Evolutionary conservation across 306 rosid genomes (phyloP).

Genomic region (Casuarina glauca): DNA sequence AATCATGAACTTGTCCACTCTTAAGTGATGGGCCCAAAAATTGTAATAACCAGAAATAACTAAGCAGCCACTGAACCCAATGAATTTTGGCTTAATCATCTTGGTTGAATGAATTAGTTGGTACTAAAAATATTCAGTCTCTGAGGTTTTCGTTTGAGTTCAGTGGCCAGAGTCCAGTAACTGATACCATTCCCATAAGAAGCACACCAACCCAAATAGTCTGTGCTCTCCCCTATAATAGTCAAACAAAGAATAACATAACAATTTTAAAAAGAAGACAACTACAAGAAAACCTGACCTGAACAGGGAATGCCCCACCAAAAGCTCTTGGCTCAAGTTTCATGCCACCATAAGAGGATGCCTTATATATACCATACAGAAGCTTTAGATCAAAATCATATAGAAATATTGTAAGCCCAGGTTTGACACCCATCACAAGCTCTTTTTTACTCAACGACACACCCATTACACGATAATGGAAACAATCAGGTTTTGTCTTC

Average conservation of each 20-base stretch:
- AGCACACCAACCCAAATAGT: no score
- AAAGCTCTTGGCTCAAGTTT: conserved; percentile 89
- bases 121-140: no score
- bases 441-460: conserved; percentile 64
- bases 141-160: no score
- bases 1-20: no score
- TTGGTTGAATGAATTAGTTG: no score
- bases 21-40: no score
- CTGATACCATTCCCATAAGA: no score
- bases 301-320: conserved; percentile 86
- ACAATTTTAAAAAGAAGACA: conserved; percentile 1
- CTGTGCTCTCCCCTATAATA: no score
- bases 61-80: no score
- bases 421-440: conserved; percentile 56
- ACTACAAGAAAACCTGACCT: conserved; percentile 47
- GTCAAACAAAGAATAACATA: conserved; percentile 12
- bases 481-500: conserved; percentile 94
- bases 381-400: conserved; percentile 91
- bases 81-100: no score
- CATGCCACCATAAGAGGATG: conserved; percentile 79
- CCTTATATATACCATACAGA: conserved; percentile 76
- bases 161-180: no score
- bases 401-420: conserved; percentile 78
- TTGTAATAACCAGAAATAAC: no score
- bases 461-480: conserved; percentile 73